Evolutionary conservation across 768 basidiomycete species (phyloP).

Genomic region (Pulveroboletus sp.): DNA sequence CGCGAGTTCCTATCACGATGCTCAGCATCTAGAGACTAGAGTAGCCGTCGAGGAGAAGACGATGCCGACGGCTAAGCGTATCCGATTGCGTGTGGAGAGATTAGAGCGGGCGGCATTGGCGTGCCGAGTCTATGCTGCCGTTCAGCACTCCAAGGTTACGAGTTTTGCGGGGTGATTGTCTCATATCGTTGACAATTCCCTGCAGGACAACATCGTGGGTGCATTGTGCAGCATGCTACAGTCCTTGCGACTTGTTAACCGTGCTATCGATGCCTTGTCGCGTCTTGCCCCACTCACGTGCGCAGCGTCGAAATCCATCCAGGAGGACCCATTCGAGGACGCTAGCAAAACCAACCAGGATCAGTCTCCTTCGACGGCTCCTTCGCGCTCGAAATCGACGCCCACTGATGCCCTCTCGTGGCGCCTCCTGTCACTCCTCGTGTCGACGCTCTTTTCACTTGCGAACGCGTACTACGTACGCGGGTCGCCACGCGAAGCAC

Average conservation of each 20-base stretch:
- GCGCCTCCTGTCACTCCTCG: constrained; percentile 68
- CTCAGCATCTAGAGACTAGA: constrained; percentile 41
- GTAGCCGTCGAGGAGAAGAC: constrained; percentile 43
- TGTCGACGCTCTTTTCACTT: constrained; percentile 62
- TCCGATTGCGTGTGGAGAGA: constrained; percentile 51
- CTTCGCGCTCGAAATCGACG: constrained; percentile 11
- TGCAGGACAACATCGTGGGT: constrained; percentile 56
- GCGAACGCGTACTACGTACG: constrained; percentile 59
- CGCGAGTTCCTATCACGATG: constrained; percentile 56
- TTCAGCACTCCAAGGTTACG: constrained; percentile 62
- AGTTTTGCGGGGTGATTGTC: constrained; percentile 5
- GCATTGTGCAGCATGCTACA: constrained; percentile 60
- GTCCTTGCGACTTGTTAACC: constrained; percentile 74
- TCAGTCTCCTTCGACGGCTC: constrained; percentile 16
- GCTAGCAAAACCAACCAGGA: constrained; percentile 29
- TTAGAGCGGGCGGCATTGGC: constrained; percentile 74
- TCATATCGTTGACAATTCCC: background rate
- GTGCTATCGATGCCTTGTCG: constrained; percentile 63
- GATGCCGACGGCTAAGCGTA: constrained; percentile 49
- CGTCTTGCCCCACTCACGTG: constrained; percentile 46
- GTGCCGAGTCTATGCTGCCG: constrained; percentile 57
- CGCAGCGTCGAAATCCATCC: constrained; percentile 17
- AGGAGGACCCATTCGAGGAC: constrained; percentile 59
- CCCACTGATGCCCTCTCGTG: constrained; percentile 62
- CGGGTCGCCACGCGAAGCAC: constrained; percentile 80